Evolutionary conservation across 345 rosid genomes (phyloP).

Genomic region (Murraya paniculata): DNA sequence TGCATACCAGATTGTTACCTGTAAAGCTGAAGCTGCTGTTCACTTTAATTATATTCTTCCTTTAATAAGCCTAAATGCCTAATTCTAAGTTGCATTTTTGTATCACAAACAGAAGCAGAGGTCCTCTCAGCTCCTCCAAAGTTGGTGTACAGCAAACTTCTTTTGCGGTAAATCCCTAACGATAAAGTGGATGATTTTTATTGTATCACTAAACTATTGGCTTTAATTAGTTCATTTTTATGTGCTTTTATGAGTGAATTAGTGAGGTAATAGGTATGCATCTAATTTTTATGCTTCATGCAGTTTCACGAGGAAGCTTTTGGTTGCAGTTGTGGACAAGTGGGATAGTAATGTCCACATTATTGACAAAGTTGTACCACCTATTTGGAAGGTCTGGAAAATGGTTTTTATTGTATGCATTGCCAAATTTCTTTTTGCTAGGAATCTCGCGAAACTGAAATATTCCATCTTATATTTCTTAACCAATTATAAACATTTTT

Average conservation of each 20-base stretch:
- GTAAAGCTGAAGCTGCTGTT: neutral
- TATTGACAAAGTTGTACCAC: constrained; percentile 72
- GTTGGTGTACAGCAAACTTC: constrained; percentile 90
- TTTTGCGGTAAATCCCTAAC: constrained; percentile 59
- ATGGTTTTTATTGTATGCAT: neutral
- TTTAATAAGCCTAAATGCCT: constrained; percentile 6
- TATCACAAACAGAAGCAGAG: constrained; percentile 73
- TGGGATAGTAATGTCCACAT: constrained; percentile 78
- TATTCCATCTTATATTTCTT: neutral
- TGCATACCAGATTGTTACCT: neutral
- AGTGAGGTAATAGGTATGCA: neutral
- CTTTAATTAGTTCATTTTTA: neutral
- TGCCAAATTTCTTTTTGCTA: neutral
- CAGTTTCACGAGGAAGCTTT: constrained; percentile 92
- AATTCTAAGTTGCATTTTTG: constrained; percentile 5
- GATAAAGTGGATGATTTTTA: neutral
- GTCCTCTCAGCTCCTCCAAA: constrained; percentile 98
- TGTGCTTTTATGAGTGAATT: neutral
- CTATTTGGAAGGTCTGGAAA: constrained; percentile 80
- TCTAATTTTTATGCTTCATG: constrained; percentile 23
- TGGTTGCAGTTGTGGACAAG: constrained; percentile 76
- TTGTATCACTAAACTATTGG: neutral
- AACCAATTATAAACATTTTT: neutral
- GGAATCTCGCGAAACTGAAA: neutral
- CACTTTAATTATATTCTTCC: neutral